A percentile compares a stretch with the other conserved stretches of the same genome.
phyloP scores from a whole-genome alignment of 2,329 filamentous ascomycete species.

The Aspergillus costaricaensis region DNA sequence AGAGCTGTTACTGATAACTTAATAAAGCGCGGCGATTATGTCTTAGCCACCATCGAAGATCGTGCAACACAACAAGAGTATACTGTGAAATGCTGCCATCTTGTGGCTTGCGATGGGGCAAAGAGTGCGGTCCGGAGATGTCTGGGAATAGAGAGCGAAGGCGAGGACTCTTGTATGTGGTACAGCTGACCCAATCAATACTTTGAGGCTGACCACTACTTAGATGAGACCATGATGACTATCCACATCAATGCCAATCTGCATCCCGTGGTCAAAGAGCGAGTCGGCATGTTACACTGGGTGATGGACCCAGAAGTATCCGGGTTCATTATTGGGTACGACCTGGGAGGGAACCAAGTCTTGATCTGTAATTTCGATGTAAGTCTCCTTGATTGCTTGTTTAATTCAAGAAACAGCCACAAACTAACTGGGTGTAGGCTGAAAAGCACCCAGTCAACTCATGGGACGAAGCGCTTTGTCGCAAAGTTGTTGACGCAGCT shows the following conservation, averaged over 20 bases:
- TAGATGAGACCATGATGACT: conserved; percentile 51
- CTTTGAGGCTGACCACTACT: neutral
- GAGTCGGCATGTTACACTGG: conserved; percentile 50
- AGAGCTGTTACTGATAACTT: neutral
- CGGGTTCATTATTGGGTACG: conserved; percentile 50
- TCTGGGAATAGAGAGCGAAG: conserved; percentile 43
- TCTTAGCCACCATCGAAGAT: conserved; percentile 35
- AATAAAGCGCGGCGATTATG: conserved; percentile 23
- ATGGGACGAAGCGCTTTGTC: conserved; percentile 40
- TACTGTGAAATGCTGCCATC: conserved; percentile 33
- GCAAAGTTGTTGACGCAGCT: conserved; percentile 34
- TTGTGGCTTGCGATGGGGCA: conserved; percentile 44
- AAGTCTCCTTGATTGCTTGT: conserved; percentile 12
- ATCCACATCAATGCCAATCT: conserved; percentile 50
- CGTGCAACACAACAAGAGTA: conserved; percentile 25
- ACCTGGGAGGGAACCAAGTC: conserved; percentile 46
- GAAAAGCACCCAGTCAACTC: conserved; percentile 37
- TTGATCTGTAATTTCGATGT: conserved; percentile 50
- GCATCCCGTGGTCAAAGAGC: conserved; percentile 38
- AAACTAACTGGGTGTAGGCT: conserved; percentile 21
- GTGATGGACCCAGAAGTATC: conserved; percentile 47
- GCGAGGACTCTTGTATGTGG: conserved; percentile 45
- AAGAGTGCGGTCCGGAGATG: conserved; percentile 32
- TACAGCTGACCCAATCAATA: no score
- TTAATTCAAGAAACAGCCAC: neutral